Evolutionary conservation across 306 rosid genomes (phyloP).

Genomic region (Canavalia ensiformis): DNA sequence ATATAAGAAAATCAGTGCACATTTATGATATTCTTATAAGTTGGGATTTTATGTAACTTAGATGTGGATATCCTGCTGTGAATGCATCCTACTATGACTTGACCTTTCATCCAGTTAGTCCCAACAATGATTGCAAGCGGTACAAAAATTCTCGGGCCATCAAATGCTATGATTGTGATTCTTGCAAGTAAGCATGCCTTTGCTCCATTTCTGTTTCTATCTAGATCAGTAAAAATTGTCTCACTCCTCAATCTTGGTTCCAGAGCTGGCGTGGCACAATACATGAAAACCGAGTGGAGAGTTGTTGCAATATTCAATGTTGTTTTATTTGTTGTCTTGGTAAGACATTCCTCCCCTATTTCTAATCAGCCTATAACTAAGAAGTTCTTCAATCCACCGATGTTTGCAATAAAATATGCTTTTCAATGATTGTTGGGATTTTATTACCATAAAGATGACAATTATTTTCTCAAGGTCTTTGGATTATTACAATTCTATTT

Average conservation of each 20-base stretch:
- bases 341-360: conserved; percentile 51
- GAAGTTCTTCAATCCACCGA: background rate
- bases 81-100: conserved; percentile 92
- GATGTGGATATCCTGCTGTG: conserved; percentile 96
- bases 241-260: conserved; percentile 41
- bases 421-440: background rate
- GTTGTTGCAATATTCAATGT: conserved; percentile 87
- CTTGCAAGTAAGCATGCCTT: conserved; percentile 82
- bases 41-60: conserved; percentile 49
- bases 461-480: background rate
- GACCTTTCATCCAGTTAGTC: conserved; percentile 85
- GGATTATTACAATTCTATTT: too few species aligned
- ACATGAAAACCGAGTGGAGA: conserved; percentile 98
- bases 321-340: conserved; percentile 77
- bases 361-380: background rate
- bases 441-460: background rate
- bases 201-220: conserved; percentile 25
- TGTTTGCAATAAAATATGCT: background rate
- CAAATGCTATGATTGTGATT: conserved; percentile 93
- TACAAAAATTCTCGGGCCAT: conserved; percentile 75
- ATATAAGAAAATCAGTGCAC: conserved; percentile 31
- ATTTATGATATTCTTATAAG: conserved; percentile 46
- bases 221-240: conserved; percentile 11
- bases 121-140: conserved; percentile 82
- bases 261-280: conserved; percentile 99